Evolutionary conservation across 2,329 filamentous ascomycete species (phyloP), one percentile per base, ranked within the genome.

Genomic region (Ophiobolus disseminans): DNA sequence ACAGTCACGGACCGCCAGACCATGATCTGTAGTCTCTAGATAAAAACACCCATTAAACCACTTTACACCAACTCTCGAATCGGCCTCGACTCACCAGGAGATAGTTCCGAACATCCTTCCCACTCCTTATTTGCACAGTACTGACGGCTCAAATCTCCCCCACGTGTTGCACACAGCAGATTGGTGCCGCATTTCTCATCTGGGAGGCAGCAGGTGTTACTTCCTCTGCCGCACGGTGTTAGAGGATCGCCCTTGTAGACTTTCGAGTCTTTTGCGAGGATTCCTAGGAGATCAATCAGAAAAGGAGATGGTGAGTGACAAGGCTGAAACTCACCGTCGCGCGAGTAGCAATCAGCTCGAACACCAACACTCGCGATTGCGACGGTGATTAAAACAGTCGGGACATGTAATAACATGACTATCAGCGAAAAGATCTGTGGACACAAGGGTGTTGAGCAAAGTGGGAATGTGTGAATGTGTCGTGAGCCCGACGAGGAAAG

Each of bases 161-260:
- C 16, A 1, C 20, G 6, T 3, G 37, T 19, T n/a, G n/a, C n/a
- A 31, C 49, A 53, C 3, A 53, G 21, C 7, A 53, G 40, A 19
- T 53, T 53, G 14, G 39, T 37, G 17, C 49, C 49, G 26, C 49
- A 53, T 16, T 45, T 48, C 9, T 48, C 11, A 17, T 31, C 45
- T 4, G 14, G 17, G 2, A 45, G 17, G 21, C 49, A 53, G 31
- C 49, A 53, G 19, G 40, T 53, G 25, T 45, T 40, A 13, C 36
- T 48, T 6, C 31, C 31, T 11, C 38, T 45, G 20, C 49, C 45
- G 31, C 49, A 53, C 17, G 49, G 41, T 2, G 45, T 17, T 2
- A 53, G 44, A 16, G 48, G 45, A 13, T 40, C 40, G 3, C 45
- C 45, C 5, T 2, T 34, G 14, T 53, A 53, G 16, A 14, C 32